Base-by-base conservation (phyloP, 768 basidiomycete species). In the Gyrodon lividus region DNA sequence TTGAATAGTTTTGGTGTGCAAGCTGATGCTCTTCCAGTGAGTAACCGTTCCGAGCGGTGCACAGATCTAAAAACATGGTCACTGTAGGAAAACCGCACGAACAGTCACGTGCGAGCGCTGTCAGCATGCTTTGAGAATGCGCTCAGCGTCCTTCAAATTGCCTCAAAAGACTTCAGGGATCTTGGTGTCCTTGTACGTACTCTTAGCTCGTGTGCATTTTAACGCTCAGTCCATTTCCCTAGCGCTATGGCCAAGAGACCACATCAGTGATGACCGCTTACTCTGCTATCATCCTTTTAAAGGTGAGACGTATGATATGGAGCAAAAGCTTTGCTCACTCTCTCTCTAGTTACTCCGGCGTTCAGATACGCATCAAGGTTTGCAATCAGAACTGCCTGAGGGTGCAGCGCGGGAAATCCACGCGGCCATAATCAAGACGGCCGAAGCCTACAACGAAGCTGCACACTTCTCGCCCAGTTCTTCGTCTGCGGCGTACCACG, bases 231-330 rank as follows among this genome's bases (percentile, higher is more conserved):
- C 41, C 43, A 26, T 39, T 31, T 61, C 37, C 42, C 46, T 64
- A 92, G 89, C 84, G 86, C 40, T 93, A 92, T 59, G 81, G 86
- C 7, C 91, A 92, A 72, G 90, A 92, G 64, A 86, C 87, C 5
- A 82, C 90, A 54, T 84, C 86, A 7, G 81, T 87, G 41, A 92
- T 92, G 90, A 87, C 87, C 17, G 91, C 89, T 22, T 92, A 92
- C 61, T 82, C 87, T 42, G 89, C 90, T 17, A 82, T 92, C 33
- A 86, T 90, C 63, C 70, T 93, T 56, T 72, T 92, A 57, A 85
- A 78, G 77, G 91, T 87, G 63, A 46, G 49, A 20, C 10, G 69
- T 58, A n/a, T 30, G 19, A 20, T 7, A n/a, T 30, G 30, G 30
- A 37, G 23, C 20, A 10, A 44, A 28, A 22, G 34, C 2, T 26